A percentile compares a stretch with the other conserved stretches of the same genome.
phyloP scores from a whole-genome alignment of 805 yeast genomes.

The Brettanomyces nanus region DNA sequence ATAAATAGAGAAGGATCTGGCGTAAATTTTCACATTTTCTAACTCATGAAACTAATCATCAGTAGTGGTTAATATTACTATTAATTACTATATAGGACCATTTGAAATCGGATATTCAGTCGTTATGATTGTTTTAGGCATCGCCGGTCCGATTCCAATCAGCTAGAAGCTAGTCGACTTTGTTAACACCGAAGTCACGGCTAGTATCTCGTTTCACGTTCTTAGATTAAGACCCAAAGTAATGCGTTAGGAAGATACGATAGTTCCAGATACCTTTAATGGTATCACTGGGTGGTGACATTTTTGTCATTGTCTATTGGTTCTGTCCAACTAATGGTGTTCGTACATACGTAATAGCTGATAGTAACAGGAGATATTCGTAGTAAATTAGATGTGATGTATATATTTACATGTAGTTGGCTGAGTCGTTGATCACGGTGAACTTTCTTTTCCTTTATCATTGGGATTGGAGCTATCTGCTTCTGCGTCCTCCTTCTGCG shows the following conservation, averaged over 20 bases:
- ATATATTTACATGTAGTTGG: background rate
- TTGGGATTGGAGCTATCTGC: background rate
- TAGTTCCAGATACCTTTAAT: conserved; percentile 2
- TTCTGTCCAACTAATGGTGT: conserved; percentile 41
- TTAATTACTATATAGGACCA: conserved; percentile 34
- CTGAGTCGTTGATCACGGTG: background rate
- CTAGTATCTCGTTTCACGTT: conserved; percentile 69
- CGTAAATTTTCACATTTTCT: background rate
- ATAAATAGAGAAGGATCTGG: background rate
- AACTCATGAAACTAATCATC: conserved; percentile 34
- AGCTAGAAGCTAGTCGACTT: conserved; percentile 69
- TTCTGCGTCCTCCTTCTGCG: conserved; percentile 1
- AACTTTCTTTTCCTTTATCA: background rate
- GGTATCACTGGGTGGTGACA: conserved; percentile 17
- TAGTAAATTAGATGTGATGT: conserved; percentile 3
- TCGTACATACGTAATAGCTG: too few species aligned
- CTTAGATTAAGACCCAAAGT: conserved; percentile 42
- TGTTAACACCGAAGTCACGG: conserved; percentile 69
- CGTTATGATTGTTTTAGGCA: conserved; percentile 29
- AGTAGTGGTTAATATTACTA: conserved; percentile 71
- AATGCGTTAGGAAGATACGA: conserved; percentile 29
- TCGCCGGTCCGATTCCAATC: conserved; percentile 27
- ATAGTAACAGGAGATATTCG: too few species aligned
- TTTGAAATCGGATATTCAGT: conserved; percentile 34
- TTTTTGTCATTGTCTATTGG: conserved; percentile 6